A percentile compares a stretch with the other conserved stretches of the same genome.
Evolutionary conservation across 2,329 filamentous ascomycete species (phyloP).

Genomic region (Ceratocystiopsis sp.): DNA sequence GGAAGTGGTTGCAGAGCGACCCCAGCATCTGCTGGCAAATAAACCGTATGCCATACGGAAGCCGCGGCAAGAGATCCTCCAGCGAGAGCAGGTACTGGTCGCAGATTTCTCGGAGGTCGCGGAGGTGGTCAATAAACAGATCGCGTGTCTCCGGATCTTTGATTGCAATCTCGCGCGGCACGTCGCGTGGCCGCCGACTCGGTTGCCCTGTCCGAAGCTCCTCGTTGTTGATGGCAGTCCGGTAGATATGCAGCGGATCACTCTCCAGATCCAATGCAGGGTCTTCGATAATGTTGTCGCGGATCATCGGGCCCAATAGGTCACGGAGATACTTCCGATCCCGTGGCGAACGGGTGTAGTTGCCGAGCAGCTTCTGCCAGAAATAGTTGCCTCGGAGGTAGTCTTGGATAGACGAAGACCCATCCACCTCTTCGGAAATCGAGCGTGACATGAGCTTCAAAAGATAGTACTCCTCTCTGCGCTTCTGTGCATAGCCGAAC

Average conservation of each 20-base stretch:
- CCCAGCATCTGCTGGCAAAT: conserved; percentile 77
- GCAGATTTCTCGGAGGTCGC: conserved; percentile 84
- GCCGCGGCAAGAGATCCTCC: conserved; percentile 68
- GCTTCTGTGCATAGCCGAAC: conserved; percentile 94
- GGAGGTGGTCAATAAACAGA: conserved; percentile 84
- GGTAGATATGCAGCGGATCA: conserved; percentile 93
- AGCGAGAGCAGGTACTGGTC: conserved; percentile 74
- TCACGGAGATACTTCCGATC: conserved; percentile 88
- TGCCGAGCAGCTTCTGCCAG: conserved; percentile 72
- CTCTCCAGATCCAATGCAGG: conserved; percentile 84
- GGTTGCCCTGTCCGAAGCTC: conserved; percentile 80
- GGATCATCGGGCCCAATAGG: conserved; percentile 67
- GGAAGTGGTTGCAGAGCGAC: conserved; percentile 58
- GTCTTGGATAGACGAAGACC: conserved; percentile 57
- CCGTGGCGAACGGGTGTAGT: conserved; percentile 78
- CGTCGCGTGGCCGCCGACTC: conserved; percentile 64
- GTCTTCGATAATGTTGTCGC: conserved; percentile 86
- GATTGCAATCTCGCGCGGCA: conserved; percentile 87
- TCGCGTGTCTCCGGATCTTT: conserved; percentile 83
- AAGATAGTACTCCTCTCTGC: conserved; percentile 90
- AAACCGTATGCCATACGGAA: conserved; percentile 87
- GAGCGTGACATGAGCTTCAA: conserved; percentile 74
- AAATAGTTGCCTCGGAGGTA: conserved; percentile 84
- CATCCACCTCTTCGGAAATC: conserved; percentile 71
- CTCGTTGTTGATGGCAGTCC: conserved; percentile 90